Conservation (phyloP, 2,329 filamentous ascomycete genomes). For the Diaporthe capsici region DNA sequence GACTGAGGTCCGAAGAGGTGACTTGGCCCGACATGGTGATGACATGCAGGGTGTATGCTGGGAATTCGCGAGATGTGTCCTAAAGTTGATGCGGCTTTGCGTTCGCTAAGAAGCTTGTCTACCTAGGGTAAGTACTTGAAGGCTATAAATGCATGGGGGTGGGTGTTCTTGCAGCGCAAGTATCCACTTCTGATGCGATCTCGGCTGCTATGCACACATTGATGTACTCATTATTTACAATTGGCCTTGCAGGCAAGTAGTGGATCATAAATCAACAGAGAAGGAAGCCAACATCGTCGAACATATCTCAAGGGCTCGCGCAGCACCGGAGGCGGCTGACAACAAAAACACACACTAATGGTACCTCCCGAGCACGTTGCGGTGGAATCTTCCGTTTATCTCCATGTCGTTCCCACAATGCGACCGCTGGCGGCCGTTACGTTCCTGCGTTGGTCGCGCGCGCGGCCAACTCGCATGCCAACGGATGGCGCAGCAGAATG, state of each 20-base stretch:
- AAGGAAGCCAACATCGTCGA: neutral
- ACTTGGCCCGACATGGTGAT: conserved; percentile 6
- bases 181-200: neutral
- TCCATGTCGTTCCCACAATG: neutral
- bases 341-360: neutral
- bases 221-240: neutral
- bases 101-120: neutral
- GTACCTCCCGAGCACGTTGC: neutral
- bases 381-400: neutral
- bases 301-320: neutral
- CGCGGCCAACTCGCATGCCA: neutral
- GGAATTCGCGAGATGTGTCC: neutral
- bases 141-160: neutral
- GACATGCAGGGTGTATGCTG: neutral
- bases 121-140: conserved; percentile 14
- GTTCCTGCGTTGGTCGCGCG: neutral
- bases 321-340: neutral
- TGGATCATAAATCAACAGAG: neutral
- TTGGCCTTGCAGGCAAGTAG: neutral
- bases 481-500: neutral
- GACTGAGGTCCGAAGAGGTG: conserved; percentile 35
- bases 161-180: neutral
- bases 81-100: neutral
- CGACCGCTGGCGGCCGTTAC: neutral
- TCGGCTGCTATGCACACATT: neutral